Base-by-base conservation (phyloP, 176 grass and related monocot species). In the Poa pratensis region DNA sequence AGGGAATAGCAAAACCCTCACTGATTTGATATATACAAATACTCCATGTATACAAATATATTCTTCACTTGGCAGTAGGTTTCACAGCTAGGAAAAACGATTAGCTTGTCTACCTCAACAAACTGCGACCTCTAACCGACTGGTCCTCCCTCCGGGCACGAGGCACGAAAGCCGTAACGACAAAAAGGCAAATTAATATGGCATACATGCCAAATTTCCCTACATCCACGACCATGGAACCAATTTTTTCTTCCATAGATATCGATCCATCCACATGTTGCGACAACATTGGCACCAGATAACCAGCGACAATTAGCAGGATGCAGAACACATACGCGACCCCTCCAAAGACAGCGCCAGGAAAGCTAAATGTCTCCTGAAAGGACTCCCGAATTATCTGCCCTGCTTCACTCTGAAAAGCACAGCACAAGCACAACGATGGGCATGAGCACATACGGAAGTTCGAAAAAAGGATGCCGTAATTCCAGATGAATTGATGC, bases 81-180 rank as follows among this genome's bases (percentile, higher is more conserved):
- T 46, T 46, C 45, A 46, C 11, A 46, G 45, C 45, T 46, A 46
- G 3, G 45, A 46, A 46, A 46, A 46, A 46, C 11, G 45, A 8
- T 48, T 35, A 32, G 30, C 10, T 9, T 58, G 20, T 83, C 10
- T 83, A 76, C 72, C 82, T 84, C 58, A 55, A 55, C 14, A 70
- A 14, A 3, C 18, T 42, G 37, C 37, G n/a, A 16, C 58, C 10
- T 13, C 26, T 70, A n/a, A 14, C 37, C 37, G 37, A 39, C 67
- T 70, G 24, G n/a, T 19, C 52, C 11, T 13, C 61, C 61, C 42
- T 83, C 54, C 53, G 61, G 6, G 48, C 58, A 7, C 17, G 58
- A 23, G 30, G 40, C 7, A 19, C 14, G 11, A 83, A 23, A 5
- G 42, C 5, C 40, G 81, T 53, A 7, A 58, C 19, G 0, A 11